Conservation (phyloP, 164 flowering plant species). For the Vitis amurensis region DNA sequence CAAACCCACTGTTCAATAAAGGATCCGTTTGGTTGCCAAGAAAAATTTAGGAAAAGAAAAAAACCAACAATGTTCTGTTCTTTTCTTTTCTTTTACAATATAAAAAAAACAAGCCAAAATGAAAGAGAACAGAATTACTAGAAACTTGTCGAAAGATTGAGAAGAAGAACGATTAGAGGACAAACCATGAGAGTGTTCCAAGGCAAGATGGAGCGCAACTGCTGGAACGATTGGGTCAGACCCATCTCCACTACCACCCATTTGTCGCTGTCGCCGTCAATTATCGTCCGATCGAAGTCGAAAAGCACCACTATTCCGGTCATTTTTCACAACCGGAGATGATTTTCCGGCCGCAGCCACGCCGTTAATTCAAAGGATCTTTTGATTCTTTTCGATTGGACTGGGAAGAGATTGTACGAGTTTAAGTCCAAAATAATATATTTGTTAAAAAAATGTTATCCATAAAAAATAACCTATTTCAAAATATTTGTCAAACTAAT, state of each 20-base stretch:
- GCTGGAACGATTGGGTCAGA: constrained; percentile 44
- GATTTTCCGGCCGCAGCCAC: not conserved
- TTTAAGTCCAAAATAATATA: no score
- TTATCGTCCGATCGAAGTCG: constrained; percentile 83
- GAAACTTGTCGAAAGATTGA: not conserved
- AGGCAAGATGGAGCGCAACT: constrained; percentile 65
- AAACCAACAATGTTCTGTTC: no score
- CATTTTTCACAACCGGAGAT: constrained; percentile 20
- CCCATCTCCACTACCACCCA: constrained; percentile 79
- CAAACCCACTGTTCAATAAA: not conserved
- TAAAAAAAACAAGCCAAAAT: not conserved
- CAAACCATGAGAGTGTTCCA: constrained; percentile 86
- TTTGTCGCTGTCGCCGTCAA: constrained; percentile 76
- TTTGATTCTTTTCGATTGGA: no score
- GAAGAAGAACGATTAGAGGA: not conserved
- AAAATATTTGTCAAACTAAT: no score
- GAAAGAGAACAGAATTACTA: not conserved
- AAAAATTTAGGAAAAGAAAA: no score
- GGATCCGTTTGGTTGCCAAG: no score
- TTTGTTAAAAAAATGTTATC: no score
- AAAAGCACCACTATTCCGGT: constrained; percentile 56
- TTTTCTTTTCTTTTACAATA: no score
- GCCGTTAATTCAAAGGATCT: no score
- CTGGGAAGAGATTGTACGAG: no score
- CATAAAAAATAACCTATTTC: no score